These are phyloP conservation scores for Stachybotrys echinatus DNA, from an alignment of 2,329 filamentous ascomycete species.

Conservation along the genomic window DNA sequence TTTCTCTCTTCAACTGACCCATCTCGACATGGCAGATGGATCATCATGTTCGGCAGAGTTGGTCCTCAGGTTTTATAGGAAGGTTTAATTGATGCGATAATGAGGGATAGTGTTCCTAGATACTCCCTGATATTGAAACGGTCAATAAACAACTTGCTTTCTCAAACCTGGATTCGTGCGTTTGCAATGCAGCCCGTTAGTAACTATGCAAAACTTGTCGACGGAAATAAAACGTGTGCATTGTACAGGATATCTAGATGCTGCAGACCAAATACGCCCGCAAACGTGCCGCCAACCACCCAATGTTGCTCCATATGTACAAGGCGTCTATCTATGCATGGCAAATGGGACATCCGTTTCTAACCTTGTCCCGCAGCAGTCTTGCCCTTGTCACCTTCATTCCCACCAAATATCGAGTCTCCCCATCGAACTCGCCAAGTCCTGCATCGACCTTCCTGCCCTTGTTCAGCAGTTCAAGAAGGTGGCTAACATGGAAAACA, in stretches of 20 bases:
- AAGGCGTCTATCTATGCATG: constrained; percentile 13
- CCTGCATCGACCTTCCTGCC: constrained; percentile 41
- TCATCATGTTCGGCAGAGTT: not conserved
- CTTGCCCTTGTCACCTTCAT: constrained; percentile 85
- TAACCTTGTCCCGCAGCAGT: constrained; percentile 65
- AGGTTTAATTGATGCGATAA: not conserved
- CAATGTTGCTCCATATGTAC: not conserved
- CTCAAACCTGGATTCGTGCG: not conserved
- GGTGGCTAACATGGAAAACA: constrained; percentile 71
- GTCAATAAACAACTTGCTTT: not conserved
- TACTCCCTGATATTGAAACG: not conserved
- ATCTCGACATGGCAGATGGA: not conserved
- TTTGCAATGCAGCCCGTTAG: too few relatives aligned
- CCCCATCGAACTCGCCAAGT: constrained; percentile 35
- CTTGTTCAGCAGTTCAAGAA: constrained; percentile 50
- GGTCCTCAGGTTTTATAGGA: not conserved
- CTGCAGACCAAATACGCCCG: constrained; percentile 2
- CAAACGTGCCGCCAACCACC: not conserved
- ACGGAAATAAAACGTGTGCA: not conserved
- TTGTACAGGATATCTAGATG: constrained; percentile 9
- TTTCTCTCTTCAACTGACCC: not conserved
- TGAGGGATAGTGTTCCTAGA: not conserved
- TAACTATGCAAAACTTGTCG: too few relatives aligned
- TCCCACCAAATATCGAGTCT: constrained; percentile 62
- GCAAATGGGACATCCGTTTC: constrained; percentile 60